phyloP scores from a whole-genome alignment of 164 flowering plant genomes.

The Macadamia tetraphylla region DNA sequence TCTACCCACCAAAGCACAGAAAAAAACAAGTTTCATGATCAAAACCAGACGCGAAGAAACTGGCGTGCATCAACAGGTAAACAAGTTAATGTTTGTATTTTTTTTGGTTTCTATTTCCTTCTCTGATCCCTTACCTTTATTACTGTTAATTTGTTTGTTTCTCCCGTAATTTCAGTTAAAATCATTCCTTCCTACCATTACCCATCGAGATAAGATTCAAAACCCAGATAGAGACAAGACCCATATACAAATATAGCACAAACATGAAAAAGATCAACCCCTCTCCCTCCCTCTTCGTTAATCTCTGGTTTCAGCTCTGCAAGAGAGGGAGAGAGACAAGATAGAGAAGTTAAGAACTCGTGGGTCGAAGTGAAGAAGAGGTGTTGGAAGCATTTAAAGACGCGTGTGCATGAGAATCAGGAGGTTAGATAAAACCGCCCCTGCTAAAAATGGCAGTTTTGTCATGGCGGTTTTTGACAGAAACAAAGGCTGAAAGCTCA shows the following conservation, averaged over 20 bases:
- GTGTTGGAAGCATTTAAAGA: conserved; percentile 19
- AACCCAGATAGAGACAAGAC: conserved; percentile 20
- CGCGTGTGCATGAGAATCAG: conserved; percentile 38
- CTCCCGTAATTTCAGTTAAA: conserved; percentile 7
- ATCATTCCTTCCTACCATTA: not conserved
- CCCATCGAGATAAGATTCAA: conserved; percentile 15
- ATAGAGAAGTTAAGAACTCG: conserved; percentile 10
- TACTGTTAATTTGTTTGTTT: not conserved
- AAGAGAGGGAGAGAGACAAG: conserved; percentile 16
- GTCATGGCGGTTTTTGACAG: conserved; percentile 9
- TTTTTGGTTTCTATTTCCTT: conserved; percentile 10
- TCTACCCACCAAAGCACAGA: conserved; percentile 2
- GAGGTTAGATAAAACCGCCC: conserved; percentile 25
- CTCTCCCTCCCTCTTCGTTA: not conserved
- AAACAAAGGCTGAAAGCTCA: not conserved
- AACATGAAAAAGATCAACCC: not conserved
- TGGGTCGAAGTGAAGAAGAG: conserved; percentile 1
- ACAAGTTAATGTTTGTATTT: conserved; percentile 10
- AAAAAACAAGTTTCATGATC: conserved; percentile 13
- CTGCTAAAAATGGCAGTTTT: conserved; percentile 14
- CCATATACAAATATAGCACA: conserved; percentile 11
- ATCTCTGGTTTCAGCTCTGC: conserved; percentile 14
- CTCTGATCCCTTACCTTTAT: conserved; percentile 3
- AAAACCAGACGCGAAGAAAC: conserved; percentile 17
- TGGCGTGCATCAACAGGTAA: not conserved